phyloP scores from a whole-genome alignment of 805 yeast species.

The Wickerhamomyces chambardii region DNA sequence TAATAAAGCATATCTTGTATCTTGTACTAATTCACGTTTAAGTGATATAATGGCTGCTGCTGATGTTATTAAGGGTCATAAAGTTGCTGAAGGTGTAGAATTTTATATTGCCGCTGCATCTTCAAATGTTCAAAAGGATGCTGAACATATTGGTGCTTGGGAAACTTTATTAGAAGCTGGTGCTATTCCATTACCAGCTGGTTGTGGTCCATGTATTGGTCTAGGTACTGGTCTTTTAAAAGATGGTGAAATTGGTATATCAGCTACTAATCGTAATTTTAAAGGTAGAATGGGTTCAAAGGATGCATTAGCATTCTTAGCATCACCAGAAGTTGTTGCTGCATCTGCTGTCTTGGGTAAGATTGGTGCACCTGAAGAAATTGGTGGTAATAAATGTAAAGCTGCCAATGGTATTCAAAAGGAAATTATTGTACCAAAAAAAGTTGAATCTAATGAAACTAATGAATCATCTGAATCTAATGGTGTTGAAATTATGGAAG shows the following conservation, averaged over 20 bases:
- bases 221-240: slow-evolving; percentile 88
- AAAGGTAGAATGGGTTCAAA: slow-evolving; percentile 99
- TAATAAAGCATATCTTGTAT: slow-evolving; percentile 94
- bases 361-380: slow-evolving; percentile 88
- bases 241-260: slow-evolving; percentile 96
- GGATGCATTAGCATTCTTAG: slow-evolving; percentile 92
- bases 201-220: slow-evolving; percentile 99
- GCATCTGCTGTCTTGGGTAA: slow-evolving; percentile 95
- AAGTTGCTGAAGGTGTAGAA: slow-evolving; percentile 84
- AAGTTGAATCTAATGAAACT: slow-evolving; percentile 17
- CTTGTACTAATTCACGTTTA: slow-evolving; percentile 93
- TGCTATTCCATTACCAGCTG: slow-evolving; percentile 91
- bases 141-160: slow-evolving; percentile 92
- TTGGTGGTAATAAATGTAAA: slow-evolving; percentile 48
- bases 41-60: slow-evolving; percentile 96
- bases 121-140: slow-evolving; percentile 85
- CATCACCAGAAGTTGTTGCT: slow-evolving; percentile 97
- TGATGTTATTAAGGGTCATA: slow-evolving; percentile 64
- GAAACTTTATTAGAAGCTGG: slow-evolving; percentile 84
- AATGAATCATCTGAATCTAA: slow-evolving; percentile 25
- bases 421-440: slow-evolving; percentile 23
- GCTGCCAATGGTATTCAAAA: slow-evolving; percentile 39
- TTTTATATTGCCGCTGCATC: slow-evolving; percentile 98
- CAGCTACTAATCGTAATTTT: slow-evolving; percentile 97
- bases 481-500: slow-evolving; percentile 71